A percentile compares a stretch with the other conserved stretches of the same genome.
phyloP scores from a whole-genome alignment of 495 filamentous ascomycete species.

The Mytilinidion resinicola region DNA sequence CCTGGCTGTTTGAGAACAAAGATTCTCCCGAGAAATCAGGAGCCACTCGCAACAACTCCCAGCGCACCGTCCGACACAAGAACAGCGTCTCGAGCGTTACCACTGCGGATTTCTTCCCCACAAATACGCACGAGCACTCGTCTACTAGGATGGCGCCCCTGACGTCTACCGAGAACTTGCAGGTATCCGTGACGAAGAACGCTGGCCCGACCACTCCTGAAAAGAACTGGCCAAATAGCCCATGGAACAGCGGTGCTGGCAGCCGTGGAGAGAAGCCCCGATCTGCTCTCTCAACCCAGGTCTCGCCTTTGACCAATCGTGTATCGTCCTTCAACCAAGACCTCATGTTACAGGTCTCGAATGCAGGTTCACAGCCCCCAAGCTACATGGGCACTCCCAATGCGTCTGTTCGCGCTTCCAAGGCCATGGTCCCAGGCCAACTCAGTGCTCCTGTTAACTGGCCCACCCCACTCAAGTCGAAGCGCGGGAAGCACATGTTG shows the following conservation, averaged over 20 bases:
- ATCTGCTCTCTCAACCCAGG: neutral
- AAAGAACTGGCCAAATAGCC: slow-evolving; percentile 13
- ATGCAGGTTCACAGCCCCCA: neutral
- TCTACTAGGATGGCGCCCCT: slow-evolving; percentile 21
- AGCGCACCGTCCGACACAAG: slow-evolving; percentile 23
- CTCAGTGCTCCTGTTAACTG: neutral
- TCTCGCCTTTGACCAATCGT: neutral
- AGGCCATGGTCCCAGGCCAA: neutral
- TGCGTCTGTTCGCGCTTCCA: neutral
- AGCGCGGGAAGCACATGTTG: slow-evolving; percentile 3
- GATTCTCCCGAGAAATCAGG: neutral
- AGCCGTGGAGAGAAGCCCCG: neutral
- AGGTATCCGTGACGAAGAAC: slow-evolving; percentile 1
- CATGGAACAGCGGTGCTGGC: slow-evolving; percentile 12
- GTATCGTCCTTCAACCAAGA: neutral
- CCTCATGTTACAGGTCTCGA: neutral
- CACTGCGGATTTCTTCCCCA: slow-evolving; percentile 40
- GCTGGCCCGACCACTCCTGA: slow-evolving; percentile 17
- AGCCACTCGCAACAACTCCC: neutral
- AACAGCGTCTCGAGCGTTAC: slow-evolving; percentile 34
- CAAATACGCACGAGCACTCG: slow-evolving; percentile 35
- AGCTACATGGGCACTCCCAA: neutral
- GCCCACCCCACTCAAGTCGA: neutral
- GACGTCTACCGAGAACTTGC: neutral
- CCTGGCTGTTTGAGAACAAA: slow-evolving; percentile 5